Evolutionary conservation across 257 asterid genomes (phyloP).

Genomic region (Rubia yunnanensis): DNA sequence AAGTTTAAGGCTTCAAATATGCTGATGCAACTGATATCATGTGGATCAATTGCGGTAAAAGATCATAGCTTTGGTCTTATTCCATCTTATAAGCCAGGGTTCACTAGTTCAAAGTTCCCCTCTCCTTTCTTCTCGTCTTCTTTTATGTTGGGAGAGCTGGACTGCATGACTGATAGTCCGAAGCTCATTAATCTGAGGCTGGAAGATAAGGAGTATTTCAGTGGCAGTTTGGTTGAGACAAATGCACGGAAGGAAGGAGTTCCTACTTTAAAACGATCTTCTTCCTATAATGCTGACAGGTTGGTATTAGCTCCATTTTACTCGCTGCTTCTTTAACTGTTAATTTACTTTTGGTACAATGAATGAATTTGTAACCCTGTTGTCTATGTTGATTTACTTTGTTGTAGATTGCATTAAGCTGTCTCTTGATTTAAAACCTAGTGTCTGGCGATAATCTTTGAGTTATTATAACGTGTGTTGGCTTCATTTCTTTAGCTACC

Average conservation of each 20-base stretch:
- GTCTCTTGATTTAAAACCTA: neutral
- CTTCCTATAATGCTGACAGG: constrained; percentile 85
- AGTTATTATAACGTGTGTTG: too few species aligned
- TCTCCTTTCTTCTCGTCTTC: constrained; percentile 79
- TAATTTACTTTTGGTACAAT: neutral
- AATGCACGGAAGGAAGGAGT: constrained; percentile 57
- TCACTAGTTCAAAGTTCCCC: constrained; percentile 63
- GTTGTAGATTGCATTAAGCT: neutral
- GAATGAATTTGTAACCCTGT: neutral
- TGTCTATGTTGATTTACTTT: neutral
- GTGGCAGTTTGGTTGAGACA: constrained; percentile 84
- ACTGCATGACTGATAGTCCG: constrained; percentile 63
- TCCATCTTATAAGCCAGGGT: constrained; percentile 77
- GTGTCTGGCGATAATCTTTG: too few species aligned
- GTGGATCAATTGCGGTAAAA: constrained; percentile 87
- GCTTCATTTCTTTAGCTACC: neutral
- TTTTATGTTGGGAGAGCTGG: constrained; percentile 64
- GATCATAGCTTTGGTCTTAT: constrained; percentile 77
- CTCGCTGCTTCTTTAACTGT: neutral
- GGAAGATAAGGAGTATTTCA: constrained; percentile 90
- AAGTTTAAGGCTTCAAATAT: constrained; percentile 76
- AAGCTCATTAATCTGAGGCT: constrained; percentile 43
- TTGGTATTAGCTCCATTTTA: constrained; percentile 16
- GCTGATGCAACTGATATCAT: constrained; percentile 84
- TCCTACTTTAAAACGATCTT: constrained; percentile 60